Evolutionary conservation across 306 rosid genomes (phyloP).

Genomic region (Bauhinia variegata): DNA sequence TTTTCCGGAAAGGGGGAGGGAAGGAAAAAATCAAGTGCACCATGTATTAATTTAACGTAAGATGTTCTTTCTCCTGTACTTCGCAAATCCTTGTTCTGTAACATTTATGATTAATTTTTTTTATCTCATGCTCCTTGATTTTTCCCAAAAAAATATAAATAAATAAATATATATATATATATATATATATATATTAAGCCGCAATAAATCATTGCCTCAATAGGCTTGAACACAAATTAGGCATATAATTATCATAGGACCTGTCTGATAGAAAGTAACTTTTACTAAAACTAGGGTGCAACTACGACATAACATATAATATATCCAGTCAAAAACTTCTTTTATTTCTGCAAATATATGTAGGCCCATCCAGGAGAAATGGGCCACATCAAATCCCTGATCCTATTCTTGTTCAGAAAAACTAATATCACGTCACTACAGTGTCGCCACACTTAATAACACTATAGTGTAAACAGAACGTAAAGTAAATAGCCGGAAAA

Average conservation of each 20-base stretch:
- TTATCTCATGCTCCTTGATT: no score
- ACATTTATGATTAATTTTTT: no score
- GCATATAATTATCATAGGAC: not conserved
- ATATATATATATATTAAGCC: no score
- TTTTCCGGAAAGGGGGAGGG: not conserved
- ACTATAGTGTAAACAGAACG: not conserved
- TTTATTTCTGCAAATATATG: no score
- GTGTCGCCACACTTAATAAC: not conserved
- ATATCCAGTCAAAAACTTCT: no score
- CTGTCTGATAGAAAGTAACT: not conserved
- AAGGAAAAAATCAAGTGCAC: not conserved
- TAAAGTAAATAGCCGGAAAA: not conserved
- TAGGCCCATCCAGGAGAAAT: no score
- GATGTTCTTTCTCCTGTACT: not conserved
- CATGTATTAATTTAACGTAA: not conserved
- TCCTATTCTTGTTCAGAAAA: not conserved
- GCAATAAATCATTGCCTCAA: not conserved
- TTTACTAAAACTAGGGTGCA: no score
- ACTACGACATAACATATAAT: no score
- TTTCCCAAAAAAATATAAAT: no score
- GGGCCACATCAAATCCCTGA: not conserved
- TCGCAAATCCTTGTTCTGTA: not conserved
- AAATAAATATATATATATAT: no score
- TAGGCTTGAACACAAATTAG: slow-evolving; percentile 3
- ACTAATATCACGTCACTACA: not conserved